Evolutionary conservation across 345 rosid species (phyloP).

Genomic region (Eucalyptus rudis): DNA sequence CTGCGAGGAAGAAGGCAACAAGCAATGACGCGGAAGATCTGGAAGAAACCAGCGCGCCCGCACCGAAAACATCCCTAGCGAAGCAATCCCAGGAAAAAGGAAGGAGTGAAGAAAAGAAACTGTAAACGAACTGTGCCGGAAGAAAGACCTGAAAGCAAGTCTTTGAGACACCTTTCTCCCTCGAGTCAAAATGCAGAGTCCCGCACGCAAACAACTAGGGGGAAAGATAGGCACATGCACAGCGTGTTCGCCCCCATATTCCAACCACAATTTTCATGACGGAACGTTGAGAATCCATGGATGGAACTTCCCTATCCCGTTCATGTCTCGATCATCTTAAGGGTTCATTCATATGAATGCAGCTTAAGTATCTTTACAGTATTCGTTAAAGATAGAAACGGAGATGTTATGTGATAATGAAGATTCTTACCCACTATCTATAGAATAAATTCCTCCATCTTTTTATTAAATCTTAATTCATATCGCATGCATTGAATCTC

Average conservation of each 20-base stretch:
- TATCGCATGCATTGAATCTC: background rate
- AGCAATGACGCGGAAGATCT: background rate
- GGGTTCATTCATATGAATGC: rapidly evolving
- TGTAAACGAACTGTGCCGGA: background rate
- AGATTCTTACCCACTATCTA: rapidly evolving
- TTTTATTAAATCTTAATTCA: background rate
- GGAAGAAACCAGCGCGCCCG: background rate
- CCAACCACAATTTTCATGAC: background rate
- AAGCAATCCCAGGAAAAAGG: background rate
- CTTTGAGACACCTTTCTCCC: background rate
- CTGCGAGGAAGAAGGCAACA: background rate
- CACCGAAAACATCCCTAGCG: background rate
- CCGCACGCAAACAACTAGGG: background rate
- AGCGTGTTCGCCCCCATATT: background rate
- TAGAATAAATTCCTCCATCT: background rate
- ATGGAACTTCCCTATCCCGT: background rate
- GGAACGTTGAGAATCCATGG: background rate
- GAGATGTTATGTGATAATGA: background rate
- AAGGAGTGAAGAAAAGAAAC: background rate
- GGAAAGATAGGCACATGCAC: background rate
- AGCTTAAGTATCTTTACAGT: background rate
- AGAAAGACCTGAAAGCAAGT: background rate
- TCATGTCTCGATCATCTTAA: background rate
- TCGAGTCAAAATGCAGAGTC: background rate
- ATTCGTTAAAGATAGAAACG: background rate